Evolutionary conservation across 2,329 filamentous ascomycete species (phyloP).

Genomic region (Alternaria solani): DNA sequence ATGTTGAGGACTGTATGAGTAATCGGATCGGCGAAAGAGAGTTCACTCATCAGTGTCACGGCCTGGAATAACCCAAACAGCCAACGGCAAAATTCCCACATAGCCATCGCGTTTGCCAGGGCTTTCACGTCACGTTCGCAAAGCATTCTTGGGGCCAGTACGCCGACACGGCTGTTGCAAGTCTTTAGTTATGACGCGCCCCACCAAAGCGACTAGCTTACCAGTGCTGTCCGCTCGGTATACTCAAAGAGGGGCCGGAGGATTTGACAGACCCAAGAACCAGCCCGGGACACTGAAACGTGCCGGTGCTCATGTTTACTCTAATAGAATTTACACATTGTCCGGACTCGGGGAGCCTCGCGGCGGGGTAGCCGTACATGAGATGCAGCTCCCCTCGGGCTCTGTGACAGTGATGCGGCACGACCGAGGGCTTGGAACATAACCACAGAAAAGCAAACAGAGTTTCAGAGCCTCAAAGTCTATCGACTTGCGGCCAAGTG

Average conservation of each 20-base stretch:
- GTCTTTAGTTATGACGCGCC: slow-evolving; percentile 11
- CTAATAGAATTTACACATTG: slow-evolving; percentile 24
- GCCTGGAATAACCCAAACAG: slow-evolving; percentile 3
- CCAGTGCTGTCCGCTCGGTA: slow-evolving; percentile 22
- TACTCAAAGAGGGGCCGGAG: slow-evolving; percentile 28
- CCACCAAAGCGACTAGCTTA: slow-evolving; percentile 22
- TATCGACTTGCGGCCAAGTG: background rate
- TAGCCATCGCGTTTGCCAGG: slow-evolving; percentile 2
- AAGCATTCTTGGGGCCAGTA: background rate
- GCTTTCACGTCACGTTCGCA: slow-evolving; percentile 5
- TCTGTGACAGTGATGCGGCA: slow-evolving; percentile 32
- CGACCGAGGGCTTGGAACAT: slow-evolving; percentile 7
- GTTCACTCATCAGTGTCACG: slow-evolving; percentile 5
- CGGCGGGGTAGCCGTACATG: slow-evolving; percentile 29
- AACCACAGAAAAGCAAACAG: background rate
- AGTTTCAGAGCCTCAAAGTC: slow-evolving; percentile 6
- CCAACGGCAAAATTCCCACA: slow-evolving; percentile 22
- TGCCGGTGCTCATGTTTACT: slow-evolving; percentile 27
- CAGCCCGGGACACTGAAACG: slow-evolving; percentile 18
- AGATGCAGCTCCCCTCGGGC: slow-evolving; percentile 10
- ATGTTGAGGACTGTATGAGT: background rate
- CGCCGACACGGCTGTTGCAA: slow-evolving; percentile 4
- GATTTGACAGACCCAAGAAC: slow-evolving; percentile 21
- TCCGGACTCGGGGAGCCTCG: slow-evolving; percentile 33
- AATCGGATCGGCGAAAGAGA: background rate